Conservation (phyloP, 2,329 filamentous ascomycete genomes). For the Aspergillus floridensis region DNA sequence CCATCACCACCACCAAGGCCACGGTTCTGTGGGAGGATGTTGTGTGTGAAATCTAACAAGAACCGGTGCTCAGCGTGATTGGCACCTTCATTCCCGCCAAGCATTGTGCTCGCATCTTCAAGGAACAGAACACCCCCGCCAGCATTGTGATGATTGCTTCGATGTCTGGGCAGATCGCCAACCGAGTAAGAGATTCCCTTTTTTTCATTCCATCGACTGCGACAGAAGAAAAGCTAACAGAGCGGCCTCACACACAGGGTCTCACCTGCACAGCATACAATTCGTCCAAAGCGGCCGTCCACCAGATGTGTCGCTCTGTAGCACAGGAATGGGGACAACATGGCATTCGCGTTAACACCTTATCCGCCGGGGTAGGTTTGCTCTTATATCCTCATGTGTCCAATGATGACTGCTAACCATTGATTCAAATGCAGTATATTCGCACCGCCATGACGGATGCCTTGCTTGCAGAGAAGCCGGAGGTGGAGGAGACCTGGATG, state of each 20-base stretch:
- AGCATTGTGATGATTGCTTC: conserved; percentile 68
- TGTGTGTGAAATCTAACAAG: neutral
- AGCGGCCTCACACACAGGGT: conserved; percentile 44
- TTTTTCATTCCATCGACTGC: neutral
- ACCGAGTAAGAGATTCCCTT: conserved; percentile 41
- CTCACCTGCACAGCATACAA: conserved; percentile 61
- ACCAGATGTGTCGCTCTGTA: conserved; percentile 49
- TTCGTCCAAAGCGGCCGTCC: conserved; percentile 50
- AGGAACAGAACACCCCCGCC: conserved; percentile 53
- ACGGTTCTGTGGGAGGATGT: neutral
- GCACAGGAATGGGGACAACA: conserved; percentile 53
- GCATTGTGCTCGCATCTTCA: conserved; percentile 48
- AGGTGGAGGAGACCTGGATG: conserved; percentile 55
- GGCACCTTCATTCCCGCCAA: conserved; percentile 39
- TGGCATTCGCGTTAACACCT: conserved; percentile 75
- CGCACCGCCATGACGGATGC: conserved; percentile 50
- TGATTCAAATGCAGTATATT: conserved; percentile 40
- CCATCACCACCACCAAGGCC: neutral
- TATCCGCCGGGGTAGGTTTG: conserved; percentile 63
- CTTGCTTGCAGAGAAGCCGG: conserved; percentile 46
- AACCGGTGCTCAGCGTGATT: conserved; percentile 23
- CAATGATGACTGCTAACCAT: neutral
- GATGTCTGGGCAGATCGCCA: conserved; percentile 67
- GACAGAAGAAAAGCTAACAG: neutral
- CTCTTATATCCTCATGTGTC: too few species aligned